Evolutionary conservation across 352 stramenopile species (phyloP).

Genomic region (Phytopythium oedochilum): DNA sequence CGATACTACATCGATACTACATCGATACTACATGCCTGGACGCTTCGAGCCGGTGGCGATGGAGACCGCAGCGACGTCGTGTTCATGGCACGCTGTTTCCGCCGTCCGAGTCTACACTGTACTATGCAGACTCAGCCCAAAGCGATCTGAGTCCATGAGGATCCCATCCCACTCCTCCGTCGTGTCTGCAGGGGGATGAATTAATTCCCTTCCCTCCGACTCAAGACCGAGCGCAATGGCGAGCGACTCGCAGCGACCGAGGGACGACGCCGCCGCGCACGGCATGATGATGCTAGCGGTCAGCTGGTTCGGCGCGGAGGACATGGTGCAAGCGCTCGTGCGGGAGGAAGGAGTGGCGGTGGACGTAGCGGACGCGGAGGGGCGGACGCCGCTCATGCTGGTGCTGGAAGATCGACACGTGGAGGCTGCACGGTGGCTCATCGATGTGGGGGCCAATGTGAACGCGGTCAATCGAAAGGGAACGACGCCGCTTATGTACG

Average conservation of each 20-base stretch:
- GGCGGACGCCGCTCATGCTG: conserved; percentile 3
- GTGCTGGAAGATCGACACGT: background rate
- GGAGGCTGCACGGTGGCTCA: background rate
- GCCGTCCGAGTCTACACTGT: too few relatives aligned
- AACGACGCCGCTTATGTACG: conserved; percentile 1
- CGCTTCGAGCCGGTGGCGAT: too few relatives aligned
- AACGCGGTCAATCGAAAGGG: background rate
- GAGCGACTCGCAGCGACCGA: background rate
- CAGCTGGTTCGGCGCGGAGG: background rate
- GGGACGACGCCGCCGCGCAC: background rate
- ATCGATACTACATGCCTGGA: too few relatives aligned
- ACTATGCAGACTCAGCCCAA: too few relatives aligned
- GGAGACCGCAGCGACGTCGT: too few relatives aligned
- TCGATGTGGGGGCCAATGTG: background rate
- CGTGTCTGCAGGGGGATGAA: too few relatives aligned
- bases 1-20: too few relatives aligned
- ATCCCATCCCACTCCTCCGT: too few relatives aligned
- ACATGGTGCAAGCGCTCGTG: background rate
- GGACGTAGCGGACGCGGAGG: background rate
- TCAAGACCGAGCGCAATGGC: background rate
- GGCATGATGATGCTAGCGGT: background rate
- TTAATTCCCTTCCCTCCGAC: too few relatives aligned
- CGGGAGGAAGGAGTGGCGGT: background rate
- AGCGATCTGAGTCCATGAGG: too few relatives aligned
- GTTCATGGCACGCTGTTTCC: too few relatives aligned